These are phyloP conservation scores for Tubosaeta sp. DNA, from an alignment of 768 basidiomycete genomes.

Conservation along the genomic window DNA sequence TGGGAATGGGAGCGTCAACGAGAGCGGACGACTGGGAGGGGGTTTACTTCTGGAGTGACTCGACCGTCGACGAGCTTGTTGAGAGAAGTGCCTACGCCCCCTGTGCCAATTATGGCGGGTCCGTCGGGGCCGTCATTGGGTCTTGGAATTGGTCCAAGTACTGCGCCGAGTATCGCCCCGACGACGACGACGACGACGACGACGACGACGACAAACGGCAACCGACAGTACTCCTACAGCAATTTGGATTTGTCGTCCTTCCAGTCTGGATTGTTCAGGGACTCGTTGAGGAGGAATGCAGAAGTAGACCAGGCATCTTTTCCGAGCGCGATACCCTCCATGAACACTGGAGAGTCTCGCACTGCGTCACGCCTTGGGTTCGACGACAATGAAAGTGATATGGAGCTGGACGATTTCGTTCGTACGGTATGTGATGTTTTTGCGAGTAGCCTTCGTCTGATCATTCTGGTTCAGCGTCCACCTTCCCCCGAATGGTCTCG, in stretches of 20 bases:
- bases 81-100: constrained; percentile 15
- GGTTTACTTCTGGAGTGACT: constrained; percentile 10
- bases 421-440: constrained; percentile 8
- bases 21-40: constrained; percentile 12
- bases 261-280: constrained; percentile 31
- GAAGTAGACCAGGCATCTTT: constrained; percentile 21
- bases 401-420: constrained; percentile 23
- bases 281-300: constrained; percentile 27
- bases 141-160: constrained; percentile 1
- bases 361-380: constrained; percentile 8
- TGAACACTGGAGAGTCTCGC: constrained; percentile 10
- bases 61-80: constrained; percentile 13
- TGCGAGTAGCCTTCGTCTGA: constrained; percentile 2
- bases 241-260: constrained; percentile 30
- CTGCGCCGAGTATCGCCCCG: background rate
- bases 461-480: constrained; percentile 15
- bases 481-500: constrained; percentile 25
- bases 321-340: constrained; percentile 2
- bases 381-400: constrained; percentile 27
- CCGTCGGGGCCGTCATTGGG: constrained; percentile 5
- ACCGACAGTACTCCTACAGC: constrained; percentile 25
- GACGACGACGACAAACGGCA: constrained; percentile 7
- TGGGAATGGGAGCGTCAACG: constrained; percentile 19
- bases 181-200: background rate
- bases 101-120: background rate